Evolutionary conservation across 768 basidiomycete species (phyloP).

Genomic region (Podaxis sp.): DNA sequence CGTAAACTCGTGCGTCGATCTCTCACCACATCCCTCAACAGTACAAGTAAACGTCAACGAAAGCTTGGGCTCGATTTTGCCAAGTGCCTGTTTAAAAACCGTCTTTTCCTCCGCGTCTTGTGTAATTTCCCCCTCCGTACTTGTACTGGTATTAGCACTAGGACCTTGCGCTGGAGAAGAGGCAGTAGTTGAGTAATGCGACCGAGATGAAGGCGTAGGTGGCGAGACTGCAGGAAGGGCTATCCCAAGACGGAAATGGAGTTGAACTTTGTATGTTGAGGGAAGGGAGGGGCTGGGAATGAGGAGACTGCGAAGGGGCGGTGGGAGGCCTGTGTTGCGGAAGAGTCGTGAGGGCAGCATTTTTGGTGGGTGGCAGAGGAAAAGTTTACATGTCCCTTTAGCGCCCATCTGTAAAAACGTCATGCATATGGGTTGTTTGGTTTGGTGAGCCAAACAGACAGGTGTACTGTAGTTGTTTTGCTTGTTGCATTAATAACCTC

Average conservation of each 20-base stretch:
- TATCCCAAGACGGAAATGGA: conserved; percentile 28
- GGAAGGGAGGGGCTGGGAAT: conserved; percentile 32
- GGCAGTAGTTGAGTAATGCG: conserved; percentile 11
- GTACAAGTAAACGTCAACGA: conserved; percentile 87
- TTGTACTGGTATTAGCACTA: background rate
- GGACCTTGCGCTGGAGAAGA: background rate
- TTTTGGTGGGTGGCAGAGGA: background rate
- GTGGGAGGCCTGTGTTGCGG: conserved; percentile 39
- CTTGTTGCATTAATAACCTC: no score
- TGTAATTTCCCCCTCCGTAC: background rate
- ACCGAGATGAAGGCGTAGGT: conserved; percentile 8
- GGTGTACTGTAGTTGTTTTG: no score
- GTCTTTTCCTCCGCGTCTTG: background rate
- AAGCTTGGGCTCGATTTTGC: conserved; percentile 48
- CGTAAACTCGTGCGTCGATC: conserved; percentile 87
- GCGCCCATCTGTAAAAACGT: background rate
- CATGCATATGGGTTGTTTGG: background rate
- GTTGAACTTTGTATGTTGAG: conserved; percentile 26
- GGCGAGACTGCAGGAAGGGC: conserved; percentile 9
- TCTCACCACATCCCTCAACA: conserved; percentile 59
- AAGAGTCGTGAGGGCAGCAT: conserved; percentile 48
- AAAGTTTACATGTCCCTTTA: background rate
- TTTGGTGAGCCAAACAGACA: background rate
- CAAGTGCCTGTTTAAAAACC: background rate
- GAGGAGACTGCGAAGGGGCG: conserved; percentile 36